Conservation (phyloP, 345 rosid genomes). For the Rubroshorea leprosula region DNA sequence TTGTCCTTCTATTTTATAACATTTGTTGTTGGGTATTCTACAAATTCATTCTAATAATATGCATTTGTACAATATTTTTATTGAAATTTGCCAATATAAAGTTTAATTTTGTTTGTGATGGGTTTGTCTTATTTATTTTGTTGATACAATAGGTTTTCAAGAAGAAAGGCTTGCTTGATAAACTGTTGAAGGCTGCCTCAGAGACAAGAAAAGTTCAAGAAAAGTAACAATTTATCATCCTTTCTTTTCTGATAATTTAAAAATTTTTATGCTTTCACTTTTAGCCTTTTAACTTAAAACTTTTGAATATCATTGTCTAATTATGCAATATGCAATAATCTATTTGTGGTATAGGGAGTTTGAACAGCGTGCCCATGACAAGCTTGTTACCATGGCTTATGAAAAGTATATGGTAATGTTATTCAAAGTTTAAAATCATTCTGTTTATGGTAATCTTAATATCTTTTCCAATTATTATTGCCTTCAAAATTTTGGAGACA, state of each 20-base stretch:
- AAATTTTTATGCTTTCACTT: slow-evolving; percentile 5
- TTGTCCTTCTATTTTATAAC: not conserved
- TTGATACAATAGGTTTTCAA: slow-evolving; percentile 46
- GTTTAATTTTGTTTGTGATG: slow-evolving; percentile 4
- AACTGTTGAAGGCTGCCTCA: slow-evolving; percentile 51
- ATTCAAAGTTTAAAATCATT: not conserved
- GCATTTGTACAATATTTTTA: not conserved
- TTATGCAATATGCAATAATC: not conserved
- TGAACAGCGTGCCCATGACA: slow-evolving; percentile 61
- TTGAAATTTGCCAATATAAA: slow-evolving; percentile 15
- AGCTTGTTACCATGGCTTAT: slow-evolving; percentile 77
- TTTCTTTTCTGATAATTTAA: slow-evolving; percentile 17
- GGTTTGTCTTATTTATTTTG: slow-evolving; percentile 8
- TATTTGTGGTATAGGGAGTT: slow-evolving; percentile 50
- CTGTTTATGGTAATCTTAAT: too few relatives aligned
- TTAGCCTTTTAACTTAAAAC: slow-evolving; percentile 12
- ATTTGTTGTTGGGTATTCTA: slow-evolving; percentile 1
- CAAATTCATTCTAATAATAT: not conserved
- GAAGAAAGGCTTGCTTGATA: slow-evolving; percentile 62
- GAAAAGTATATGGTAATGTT: slow-evolving; percentile 69
- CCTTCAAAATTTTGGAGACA: too few relatives aligned
- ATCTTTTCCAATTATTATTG: too few relatives aligned
- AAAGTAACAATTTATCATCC: slow-evolving; percentile 38
- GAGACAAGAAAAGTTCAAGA: slow-evolving; percentile 65
- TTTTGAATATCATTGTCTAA: slow-evolving; percentile 1